Evolutionary conservation across 192 early-diverging fungal species (phyloP).

Genomic region (Phycomyces blakesleeanus): DNA sequence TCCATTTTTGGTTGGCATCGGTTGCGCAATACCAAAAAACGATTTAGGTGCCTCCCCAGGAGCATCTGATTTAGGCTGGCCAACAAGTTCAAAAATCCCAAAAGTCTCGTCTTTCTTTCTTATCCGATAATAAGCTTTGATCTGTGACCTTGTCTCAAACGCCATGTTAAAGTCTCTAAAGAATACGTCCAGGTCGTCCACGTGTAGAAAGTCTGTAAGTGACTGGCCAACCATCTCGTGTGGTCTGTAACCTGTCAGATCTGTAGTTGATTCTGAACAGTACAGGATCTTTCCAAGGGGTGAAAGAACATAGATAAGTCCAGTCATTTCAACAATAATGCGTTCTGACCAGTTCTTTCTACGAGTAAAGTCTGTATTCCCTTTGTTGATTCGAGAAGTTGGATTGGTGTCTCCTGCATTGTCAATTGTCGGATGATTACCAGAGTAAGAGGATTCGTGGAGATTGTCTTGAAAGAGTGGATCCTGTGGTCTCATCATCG

Average conservation of each 20-base stretch:
- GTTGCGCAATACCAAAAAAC: constrained; percentile 44
- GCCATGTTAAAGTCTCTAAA: constrained; percentile 41
- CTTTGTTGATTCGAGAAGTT: constrained; percentile 5
- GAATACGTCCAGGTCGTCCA: constrained; percentile 46
- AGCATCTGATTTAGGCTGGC: constrained; percentile 31
- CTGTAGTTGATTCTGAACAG: constrained; percentile 40
- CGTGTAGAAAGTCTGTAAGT: constrained; percentile 45
- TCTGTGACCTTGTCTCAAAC: constrained; percentile 29
- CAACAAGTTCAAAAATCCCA: constrained; percentile 40
- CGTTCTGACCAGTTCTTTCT: constrained; percentile 47
- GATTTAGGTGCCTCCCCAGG: constrained; percentile 28
- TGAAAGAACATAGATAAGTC: constrained; percentile 46
- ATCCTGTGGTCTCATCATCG: too few species aligned
- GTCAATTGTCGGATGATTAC: neutral
- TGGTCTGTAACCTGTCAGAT: constrained; percentile 42
- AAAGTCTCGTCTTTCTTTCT: constrained; percentile 41
- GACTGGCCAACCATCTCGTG: constrained; percentile 42
- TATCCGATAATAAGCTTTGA: constrained; percentile 41
- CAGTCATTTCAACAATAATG: constrained; percentile 41
- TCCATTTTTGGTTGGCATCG: constrained; percentile 37
- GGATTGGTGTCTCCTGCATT: neutral
- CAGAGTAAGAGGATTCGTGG: neutral
- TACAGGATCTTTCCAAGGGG: constrained; percentile 42
- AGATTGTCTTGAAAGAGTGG: too few species aligned
- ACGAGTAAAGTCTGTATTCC: constrained; percentile 39